Percentiles rank a stretch among this genome's conserved stretches.
Conservation (phyloP, 202 grass and related monocot genomes). For the Hordeum pubiflorum region DNA sequence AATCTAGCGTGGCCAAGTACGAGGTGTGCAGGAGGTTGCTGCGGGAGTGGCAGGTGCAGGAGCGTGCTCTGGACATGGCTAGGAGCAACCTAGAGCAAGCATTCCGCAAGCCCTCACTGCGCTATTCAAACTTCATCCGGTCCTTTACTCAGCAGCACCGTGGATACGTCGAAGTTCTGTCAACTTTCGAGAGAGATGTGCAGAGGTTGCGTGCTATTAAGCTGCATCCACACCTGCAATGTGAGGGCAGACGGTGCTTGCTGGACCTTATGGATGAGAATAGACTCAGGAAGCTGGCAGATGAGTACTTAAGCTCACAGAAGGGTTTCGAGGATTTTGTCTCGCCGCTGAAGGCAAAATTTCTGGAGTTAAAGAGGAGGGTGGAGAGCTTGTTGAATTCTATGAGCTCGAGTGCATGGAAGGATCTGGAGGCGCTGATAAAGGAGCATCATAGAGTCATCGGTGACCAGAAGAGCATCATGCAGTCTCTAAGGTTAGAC, state of each 20-base stretch:
- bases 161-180: constrained; percentile 51
- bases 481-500: constrained; percentile 87
- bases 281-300: constrained; percentile 53
- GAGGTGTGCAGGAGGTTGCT: constrained; percentile 67
- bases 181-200: constrained; percentile 81
- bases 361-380: constrained; percentile 65
- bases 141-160: constrained; percentile 72
- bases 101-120: constrained; percentile 55
- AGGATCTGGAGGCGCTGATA: constrained; percentile 67
- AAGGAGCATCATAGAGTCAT: constrained; percentile 70
- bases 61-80: constrained; percentile 75
- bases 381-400: constrained; percentile 55
- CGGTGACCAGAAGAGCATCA: constrained; percentile 79
- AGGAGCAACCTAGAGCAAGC: constrained; percentile 78
- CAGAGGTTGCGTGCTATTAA: constrained; percentile 48
- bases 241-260: constrained; percentile 51
- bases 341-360: constrained; percentile 54
- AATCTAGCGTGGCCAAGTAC: constrained; percentile 47
- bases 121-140: constrained; percentile 60
- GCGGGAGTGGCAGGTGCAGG: constrained; percentile 85
- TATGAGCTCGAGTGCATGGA: constrained; percentile 63
- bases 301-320: constrained; percentile 67
- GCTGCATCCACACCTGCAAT: constrained; percentile 59
- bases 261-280: constrained; percentile 79
- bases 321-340: constrained; percentile 70